These are phyloP conservation scores for Penicillium turbatum DNA, from an alignment of 495 filamentous ascomycete genomes.

Conservation along the genomic window DNA sequence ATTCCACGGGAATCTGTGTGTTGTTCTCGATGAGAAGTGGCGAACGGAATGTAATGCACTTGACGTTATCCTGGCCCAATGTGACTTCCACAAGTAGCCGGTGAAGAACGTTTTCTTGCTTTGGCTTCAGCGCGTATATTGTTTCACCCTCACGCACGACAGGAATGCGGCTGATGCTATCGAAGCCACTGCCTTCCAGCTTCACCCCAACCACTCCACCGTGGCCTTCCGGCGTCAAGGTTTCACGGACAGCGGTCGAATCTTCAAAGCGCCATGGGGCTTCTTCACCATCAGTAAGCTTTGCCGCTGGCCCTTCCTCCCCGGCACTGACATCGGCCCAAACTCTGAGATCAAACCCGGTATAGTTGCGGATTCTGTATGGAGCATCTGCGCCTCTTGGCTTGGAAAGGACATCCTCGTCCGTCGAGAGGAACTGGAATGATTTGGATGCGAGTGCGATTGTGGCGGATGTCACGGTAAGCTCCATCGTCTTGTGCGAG, in stretches of 20 bases:
- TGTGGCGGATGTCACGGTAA: slow-evolving; percentile 88
- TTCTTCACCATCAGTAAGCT: slow-evolving; percentile 83
- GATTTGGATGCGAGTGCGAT: slow-evolving; percentile 93
- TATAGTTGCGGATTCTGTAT: slow-evolving; percentile 91
- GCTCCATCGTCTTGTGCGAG: slow-evolving; percentile 83
- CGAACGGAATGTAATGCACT: slow-evolving; percentile 94
- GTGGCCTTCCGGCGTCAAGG: slow-evolving; percentile 74
- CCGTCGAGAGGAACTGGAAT: slow-evolving; percentile 78
- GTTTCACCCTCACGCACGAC: slow-evolving; percentile 92
- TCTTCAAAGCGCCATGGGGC: slow-evolving; percentile 95
- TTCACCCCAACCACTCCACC: slow-evolving; percentile 72
- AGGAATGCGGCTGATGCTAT: slow-evolving; percentile 79
- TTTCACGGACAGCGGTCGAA: slow-evolving; percentile 89
- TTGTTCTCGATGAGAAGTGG: slow-evolving; percentile 96
- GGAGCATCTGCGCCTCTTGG: slow-evolving; percentile 88
- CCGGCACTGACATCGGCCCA: slow-evolving; percentile 68
- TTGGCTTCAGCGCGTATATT: slow-evolving; percentile 77
- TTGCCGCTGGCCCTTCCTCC: slow-evolving; percentile 64
- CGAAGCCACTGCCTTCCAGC: slow-evolving; percentile 90
- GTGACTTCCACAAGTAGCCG: slow-evolving; percentile 88
- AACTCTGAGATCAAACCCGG: slow-evolving; percentile 82
- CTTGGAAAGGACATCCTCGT: slow-evolving; percentile 92
- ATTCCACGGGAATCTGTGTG: slow-evolving; percentile 91
- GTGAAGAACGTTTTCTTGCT: slow-evolving; percentile 79
- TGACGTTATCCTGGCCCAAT: slow-evolving; percentile 87